Base-by-base conservation (phyloP, 2,329 filamentous ascomycete species). In the Leptographium procerum region DNA sequence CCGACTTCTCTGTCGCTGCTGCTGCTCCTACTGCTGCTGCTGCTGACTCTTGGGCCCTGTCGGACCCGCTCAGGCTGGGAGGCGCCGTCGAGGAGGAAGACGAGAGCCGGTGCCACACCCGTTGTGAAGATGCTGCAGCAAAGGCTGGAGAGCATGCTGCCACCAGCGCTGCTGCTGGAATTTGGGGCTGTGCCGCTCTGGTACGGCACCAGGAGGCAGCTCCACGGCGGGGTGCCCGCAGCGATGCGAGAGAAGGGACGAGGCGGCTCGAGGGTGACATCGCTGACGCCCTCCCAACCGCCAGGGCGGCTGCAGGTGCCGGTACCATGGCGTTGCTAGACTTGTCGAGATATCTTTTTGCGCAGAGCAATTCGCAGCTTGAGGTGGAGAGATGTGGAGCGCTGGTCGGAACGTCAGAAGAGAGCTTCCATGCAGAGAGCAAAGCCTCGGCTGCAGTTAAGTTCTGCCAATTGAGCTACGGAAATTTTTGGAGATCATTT, bases 1-100 rank as follows among this genome's bases (percentile, higher is more conserved):
- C 22, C 8, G 36, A n/a, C n/a, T n/a, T n/a, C n/a, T n/a, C n/a
- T n/a, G n/a, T n/a, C n/a, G n/a, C n/a, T n/a, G n/a, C n/a, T n/a
- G n/a, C n/a, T n/a, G n/a, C n/a, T n/a, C n/a, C n/a, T n/a, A n/a
- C n/a, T 6, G 59, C 52, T 85, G 79, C 59, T 83, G 76, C 59
- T 82, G 33, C 2, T 14, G 53, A 24, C 19, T 5, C 9, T 5
- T 16, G 22, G 50, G 50, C 40, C n/a, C n/a, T n/a, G 19, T 19
- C 40, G 19, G 2, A n/a, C 40, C n/a, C 40, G 14, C 1, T 40
- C 36, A 19, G 1, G 19, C 19, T 19, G 36, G 36, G 13, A 40
- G 9, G 40, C 11, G 50, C 26, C 9, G 31, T 28, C 52, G 52
- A 31, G 22, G 24, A 50, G 47, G 47, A 50, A 26, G 47, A 50